A percentile compares a stretch with the other conserved stretches of the same genome.
phyloP scores from a whole-genome alignment of 148 eudicot species.

The Fagopyrum homotropicum region DNA sequence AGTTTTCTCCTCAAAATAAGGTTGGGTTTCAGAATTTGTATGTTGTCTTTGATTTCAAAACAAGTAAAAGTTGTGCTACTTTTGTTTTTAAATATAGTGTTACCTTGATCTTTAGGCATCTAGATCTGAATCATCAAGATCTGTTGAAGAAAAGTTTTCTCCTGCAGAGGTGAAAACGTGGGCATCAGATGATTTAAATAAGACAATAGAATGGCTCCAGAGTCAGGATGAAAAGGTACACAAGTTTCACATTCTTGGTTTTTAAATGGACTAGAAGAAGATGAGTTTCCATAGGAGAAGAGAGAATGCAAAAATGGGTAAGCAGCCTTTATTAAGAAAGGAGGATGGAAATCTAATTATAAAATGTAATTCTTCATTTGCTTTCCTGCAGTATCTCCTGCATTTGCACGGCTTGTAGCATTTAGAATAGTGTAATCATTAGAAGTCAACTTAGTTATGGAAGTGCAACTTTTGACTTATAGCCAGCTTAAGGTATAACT shows the following conservation, averaged over 20 bases:
- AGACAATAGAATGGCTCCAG: conserved; percentile 69
- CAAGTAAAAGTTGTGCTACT: not conserved
- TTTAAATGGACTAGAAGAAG: not conserved
- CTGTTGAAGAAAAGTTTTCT: conserved; percentile 34
- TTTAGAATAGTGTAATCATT: no score
- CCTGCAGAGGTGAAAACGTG: conserved; percentile 69
- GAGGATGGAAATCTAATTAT: not conserved
- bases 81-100: not conserved
- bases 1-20: conserved; percentile 33
- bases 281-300: not conserved
- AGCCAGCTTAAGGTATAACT: not conserved
- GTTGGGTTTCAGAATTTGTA: conserved; percentile 24
- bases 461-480: no score
- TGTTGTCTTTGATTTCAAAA: not conserved
- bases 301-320: not conserved
- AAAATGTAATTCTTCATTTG: not conserved
- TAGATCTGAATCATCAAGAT: conserved; percentile 23
- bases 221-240: conserved; percentile 83
- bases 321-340: not conserved
- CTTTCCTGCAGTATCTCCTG: not conserved
- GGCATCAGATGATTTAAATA: conserved; percentile 71
- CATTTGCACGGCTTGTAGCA: not conserved
- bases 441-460: no score
- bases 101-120: conserved; percentile 21
- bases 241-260: not conserved